phyloP scores from a whole-genome alignment of 208 protist genomes.

The Wallacemonas sp. region DNA sequence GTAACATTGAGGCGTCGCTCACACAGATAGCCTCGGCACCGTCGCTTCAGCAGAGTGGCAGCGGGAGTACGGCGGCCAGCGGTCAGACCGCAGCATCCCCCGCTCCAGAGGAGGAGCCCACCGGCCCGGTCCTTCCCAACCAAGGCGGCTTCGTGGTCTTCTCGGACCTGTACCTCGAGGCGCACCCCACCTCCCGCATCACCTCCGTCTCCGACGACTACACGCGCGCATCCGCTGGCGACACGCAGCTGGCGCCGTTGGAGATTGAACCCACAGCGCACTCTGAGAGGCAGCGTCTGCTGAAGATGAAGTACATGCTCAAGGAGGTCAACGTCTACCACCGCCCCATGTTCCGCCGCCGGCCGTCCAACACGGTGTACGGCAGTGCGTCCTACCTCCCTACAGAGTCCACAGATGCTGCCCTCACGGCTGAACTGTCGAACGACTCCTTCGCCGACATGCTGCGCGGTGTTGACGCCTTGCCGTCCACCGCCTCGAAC shows the following conservation, averaged over 20 bases:
- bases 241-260: neutral
- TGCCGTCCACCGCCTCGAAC: neutral
- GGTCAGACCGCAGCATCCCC: neutral
- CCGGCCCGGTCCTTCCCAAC: constrained; percentile 1
- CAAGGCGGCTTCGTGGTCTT: constrained; percentile 33
- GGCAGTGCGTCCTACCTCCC: constrained; percentile 22
- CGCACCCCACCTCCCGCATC: constrained; percentile 19
- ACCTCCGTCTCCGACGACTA: constrained; percentile 23
- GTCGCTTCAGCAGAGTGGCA: neutral
- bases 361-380: constrained; percentile 19
- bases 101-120: neutral
- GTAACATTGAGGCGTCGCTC: neutral
- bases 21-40: neutral
- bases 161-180: constrained; percentile 27
- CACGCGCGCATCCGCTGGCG: constrained; percentile 13
- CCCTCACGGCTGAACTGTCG: neutral
- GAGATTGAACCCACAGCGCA: neutral
- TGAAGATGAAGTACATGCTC: constrained; percentile 29
- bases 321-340: constrained; percentile 21
- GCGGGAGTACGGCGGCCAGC: neutral
- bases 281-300: constrained; percentile 21
- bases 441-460: no score
- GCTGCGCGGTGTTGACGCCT: neutral
- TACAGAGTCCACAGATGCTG: neutral
- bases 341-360: constrained; percentile 29